Conservation (phyloP, 73 alveolate species). For the Stentor roeselii region DNA sequence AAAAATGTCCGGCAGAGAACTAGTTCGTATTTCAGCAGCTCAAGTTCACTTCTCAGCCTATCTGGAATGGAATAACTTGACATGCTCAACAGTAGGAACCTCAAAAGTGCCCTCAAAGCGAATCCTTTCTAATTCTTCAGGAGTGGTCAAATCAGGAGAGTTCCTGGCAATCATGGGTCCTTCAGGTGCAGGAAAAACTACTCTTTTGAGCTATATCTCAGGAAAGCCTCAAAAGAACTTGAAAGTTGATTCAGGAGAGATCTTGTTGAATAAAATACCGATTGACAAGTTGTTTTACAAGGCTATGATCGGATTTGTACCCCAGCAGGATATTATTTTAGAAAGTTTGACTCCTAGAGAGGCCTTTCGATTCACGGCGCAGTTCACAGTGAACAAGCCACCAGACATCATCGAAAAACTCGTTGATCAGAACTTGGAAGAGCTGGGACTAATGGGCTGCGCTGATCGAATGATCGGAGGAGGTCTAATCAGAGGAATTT, state of each 20-base stretch:
- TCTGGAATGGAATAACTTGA: background rate
- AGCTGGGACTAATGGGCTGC: background rate
- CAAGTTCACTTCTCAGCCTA: background rate
- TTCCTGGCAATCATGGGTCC: conserved; percentile 80
- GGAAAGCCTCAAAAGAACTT: conserved; percentile 53
- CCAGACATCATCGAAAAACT: conserved; percentile 23
- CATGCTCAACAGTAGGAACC: background rate
- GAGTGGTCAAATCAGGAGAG: conserved; percentile 66
- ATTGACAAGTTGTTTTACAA: conserved; percentile 46
- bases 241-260: conserved; percentile 58
- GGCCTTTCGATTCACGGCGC: conserved; percentile 61
- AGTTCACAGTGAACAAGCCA: background rate
- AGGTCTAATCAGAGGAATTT: conserved; percentile 11
- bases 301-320: conserved; percentile 58
- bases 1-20: conserved; percentile 4
- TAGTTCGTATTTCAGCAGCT: background rate
- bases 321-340: conserved; percentile 72
- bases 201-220: conserved; percentile 70
- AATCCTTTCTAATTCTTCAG: conserved; percentile 17
- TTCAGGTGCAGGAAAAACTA: conserved; percentile 88
- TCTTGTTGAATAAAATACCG: conserved; percentile 57
- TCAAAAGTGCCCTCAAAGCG: background rate
- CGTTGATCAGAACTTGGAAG: background rate
- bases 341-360: conserved; percentile 58
- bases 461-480: conserved; percentile 29